A percentile compares a stretch with the other conserved stretches of the same genome.
These are phyloP conservation scores for Elsinoe perseae DNA, from an alignment of 2,329 filamentous ascomycete genomes.

Conservation along the genomic window DNA sequence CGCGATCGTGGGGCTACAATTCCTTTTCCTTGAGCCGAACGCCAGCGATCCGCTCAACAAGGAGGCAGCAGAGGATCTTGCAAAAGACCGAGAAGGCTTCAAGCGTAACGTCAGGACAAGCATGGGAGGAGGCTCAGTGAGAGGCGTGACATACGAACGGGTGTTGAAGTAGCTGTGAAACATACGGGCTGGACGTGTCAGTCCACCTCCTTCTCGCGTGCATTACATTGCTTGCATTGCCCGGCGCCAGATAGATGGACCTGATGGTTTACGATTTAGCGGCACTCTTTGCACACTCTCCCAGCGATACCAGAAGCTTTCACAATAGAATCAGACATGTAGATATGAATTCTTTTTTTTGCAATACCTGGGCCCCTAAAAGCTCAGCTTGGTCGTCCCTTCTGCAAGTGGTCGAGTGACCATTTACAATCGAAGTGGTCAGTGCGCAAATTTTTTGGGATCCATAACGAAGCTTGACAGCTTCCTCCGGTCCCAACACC, in stretches of 20 bases:
- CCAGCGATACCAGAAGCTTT: slow-evolving; percentile 8
- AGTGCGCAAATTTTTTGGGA: slow-evolving; percentile 11
- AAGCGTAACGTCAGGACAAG: slow-evolving; percentile 79
- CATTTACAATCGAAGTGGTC: slow-evolving; percentile 1
- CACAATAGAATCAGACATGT: slow-evolving; percentile 8
- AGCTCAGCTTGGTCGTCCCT: not conserved
- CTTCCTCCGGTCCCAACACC: not conserved
- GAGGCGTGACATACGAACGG: slow-evolving; percentile 65
- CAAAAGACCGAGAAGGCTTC: slow-evolving; percentile 77
- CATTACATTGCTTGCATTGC: not conserved
- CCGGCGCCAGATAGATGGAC: not conserved
- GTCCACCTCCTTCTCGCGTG: not conserved
- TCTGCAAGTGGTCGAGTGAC: not conserved
- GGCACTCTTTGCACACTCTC: not conserved
- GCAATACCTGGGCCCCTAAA: too few species aligned
- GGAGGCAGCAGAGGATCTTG: slow-evolving; percentile 88
- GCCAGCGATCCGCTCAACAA: slow-evolving; percentile 97
- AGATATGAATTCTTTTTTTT: not conserved
- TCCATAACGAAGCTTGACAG: not conserved
- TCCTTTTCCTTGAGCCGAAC: slow-evolving; percentile 95
- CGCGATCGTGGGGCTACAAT: slow-evolving; percentile 89
- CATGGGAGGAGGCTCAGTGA: slow-evolving; percentile 74
- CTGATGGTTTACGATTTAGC: slow-evolving; percentile 8
- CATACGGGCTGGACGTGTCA: slow-evolving; percentile 22
- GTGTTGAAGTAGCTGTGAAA: slow-evolving; percentile 55